Conservation (phyloP, 2,329 filamentous ascomycete species). For the Chrysoporthe deuterocubensis region DNA sequence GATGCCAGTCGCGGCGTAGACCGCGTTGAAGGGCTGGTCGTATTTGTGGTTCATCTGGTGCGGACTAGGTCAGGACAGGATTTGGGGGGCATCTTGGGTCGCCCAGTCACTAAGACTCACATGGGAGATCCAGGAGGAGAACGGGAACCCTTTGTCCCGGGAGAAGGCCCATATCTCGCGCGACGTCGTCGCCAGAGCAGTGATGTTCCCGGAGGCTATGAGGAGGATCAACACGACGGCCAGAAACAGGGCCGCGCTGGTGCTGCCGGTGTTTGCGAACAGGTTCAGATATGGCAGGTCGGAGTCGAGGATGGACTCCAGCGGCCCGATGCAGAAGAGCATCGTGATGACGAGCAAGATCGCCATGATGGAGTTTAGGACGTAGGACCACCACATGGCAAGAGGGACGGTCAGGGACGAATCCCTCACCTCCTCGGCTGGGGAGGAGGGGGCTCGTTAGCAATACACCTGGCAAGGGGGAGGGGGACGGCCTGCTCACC, state of each 20-base stretch:
- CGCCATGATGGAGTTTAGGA: constrained; percentile 19
- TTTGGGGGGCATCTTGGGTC: too few species aligned
- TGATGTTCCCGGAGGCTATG: constrained; percentile 23
- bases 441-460: rapidly evolving
- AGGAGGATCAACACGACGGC: constrained; percentile 21
- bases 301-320: constrained; percentile 22
- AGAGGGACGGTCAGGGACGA: constrained; percentile 22
- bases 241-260: constrained; percentile 19
- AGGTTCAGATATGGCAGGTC: constrained; percentile 26
- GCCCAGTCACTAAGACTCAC: background rate
- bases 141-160: constrained; percentile 24
- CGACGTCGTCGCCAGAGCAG: constrained; percentile 24
- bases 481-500: constrained; percentile 2
- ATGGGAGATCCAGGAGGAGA: constrained; percentile 22
- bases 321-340: constrained; percentile 21
- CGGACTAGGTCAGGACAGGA: background rate
- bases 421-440: constrained; percentile 24
- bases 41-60: constrained; percentile 26
- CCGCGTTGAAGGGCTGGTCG: constrained; percentile 39
- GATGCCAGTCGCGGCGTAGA: constrained; percentile 37
- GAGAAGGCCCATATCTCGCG: constrained; percentile 27
- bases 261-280: constrained; percentile 22
- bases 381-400: constrained; percentile 27
- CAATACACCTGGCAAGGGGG: background rate
- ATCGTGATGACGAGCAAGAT: constrained; percentile 26